Evolutionary conservation across 192 early-diverging fungal species (phyloP).

Genomic region (Cetraspora pellucida): DNA sequence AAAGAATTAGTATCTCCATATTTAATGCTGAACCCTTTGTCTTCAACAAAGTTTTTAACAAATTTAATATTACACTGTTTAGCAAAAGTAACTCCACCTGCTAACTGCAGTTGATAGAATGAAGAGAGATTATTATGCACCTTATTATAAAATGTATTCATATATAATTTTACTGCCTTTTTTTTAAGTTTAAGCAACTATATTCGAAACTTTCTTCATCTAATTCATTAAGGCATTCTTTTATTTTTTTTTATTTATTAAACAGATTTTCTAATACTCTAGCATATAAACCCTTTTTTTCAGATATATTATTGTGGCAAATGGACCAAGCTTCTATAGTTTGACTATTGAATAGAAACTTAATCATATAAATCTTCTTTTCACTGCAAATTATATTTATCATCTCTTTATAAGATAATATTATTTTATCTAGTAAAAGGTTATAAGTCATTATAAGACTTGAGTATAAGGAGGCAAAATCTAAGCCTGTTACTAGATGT

Average conservation of each 20-base stretch:
- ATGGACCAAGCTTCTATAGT: background rate
- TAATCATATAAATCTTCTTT: constrained; percentile 5
- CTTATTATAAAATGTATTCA: constrained; percentile 26
- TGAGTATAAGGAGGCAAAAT: constrained; percentile 16
- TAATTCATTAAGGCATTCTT: background rate
- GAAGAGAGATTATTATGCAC: background rate
- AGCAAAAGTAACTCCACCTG: constrained; percentile 4
- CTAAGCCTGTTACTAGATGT: background rate
- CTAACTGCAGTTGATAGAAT: background rate
- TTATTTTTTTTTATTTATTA: background rate
- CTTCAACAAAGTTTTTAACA: background rate
- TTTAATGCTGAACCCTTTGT: background rate
- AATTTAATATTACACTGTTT: constrained; percentile 3
- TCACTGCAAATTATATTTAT: background rate
- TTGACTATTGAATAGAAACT: background rate
- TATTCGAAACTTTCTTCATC: constrained; percentile 5
- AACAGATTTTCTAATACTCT: constrained; percentile 6
- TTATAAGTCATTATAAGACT: constrained; percentile 24
- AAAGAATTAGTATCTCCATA: constrained; percentile 18
- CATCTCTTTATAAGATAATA: background rate
- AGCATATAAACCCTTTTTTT: constrained; percentile 2
- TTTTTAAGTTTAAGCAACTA: background rate
- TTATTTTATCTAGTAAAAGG: constrained; percentile 17
- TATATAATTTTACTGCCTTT: background rate
- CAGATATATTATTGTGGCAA: background rate